Evolutionary conservation across 805 yeast species (phyloP).

Genomic region (Schwanniomyces vanrijiae): DNA sequence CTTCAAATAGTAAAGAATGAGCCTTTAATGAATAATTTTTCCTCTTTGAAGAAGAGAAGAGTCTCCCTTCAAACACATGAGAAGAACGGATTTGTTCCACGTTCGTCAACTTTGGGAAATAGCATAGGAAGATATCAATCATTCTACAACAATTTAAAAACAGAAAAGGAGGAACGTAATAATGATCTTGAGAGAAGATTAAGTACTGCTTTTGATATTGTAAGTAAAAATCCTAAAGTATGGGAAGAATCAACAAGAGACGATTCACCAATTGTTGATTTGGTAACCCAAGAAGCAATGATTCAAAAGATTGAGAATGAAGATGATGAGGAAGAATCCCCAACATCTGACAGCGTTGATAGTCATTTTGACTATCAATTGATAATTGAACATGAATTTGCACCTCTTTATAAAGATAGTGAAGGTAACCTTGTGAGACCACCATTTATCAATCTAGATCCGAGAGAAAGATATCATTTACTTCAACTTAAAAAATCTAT

Average conservation of each 20-base stretch:
- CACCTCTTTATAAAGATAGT: slow-evolving; percentile 35
- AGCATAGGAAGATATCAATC: slow-evolving; percentile 18
- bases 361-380: slow-evolving; percentile 9
- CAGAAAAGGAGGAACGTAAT: slow-evolving; percentile 16
- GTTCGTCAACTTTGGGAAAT: slow-evolving; percentile 20
- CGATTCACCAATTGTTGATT: slow-evolving; percentile 1
- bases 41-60: slow-evolving; percentile 27
- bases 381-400: slow-evolving; percentile 30
- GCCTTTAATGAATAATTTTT: slow-evolving; percentile 20
- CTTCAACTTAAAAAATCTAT: slow-evolving; percentile 39
- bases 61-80: slow-evolving; percentile 23
- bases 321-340: background rate
- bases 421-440: slow-evolving; percentile 42
- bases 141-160: slow-evolving; percentile 15
- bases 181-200: slow-evolving; percentile 31
- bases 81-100: slow-evolving; percentile 18
- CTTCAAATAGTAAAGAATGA: slow-evolving; percentile 9
- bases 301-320: background rate
- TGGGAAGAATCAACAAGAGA: slow-evolving; percentile 2
- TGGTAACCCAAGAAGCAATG: background rate
- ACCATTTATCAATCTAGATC: slow-evolving; percentile 44
- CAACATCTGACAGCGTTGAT: background rate
- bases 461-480: slow-evolving; percentile 41
- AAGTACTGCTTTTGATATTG: slow-evolving; percentile 18
- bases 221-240: background rate